Base-by-base conservation (phyloP, 441 rosid genomes). In the Aquilaria agallochum region DNA sequence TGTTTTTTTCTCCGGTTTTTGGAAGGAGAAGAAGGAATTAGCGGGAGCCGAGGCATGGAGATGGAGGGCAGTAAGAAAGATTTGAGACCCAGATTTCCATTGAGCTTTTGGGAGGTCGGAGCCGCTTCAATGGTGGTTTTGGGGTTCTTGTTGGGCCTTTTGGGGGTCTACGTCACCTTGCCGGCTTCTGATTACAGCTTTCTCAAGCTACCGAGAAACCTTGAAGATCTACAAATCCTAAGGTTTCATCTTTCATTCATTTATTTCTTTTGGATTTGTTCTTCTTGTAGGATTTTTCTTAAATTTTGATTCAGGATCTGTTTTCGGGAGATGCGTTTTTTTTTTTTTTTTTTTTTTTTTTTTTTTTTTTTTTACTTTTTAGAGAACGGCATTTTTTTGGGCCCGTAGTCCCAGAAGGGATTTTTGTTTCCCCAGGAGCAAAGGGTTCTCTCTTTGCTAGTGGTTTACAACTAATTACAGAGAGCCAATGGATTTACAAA, bases 111-210 rank as follows among this genome's bases (percentile, higher is more conserved):
- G 87, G 92, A 92, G 79, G 71, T 87, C 12, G 75, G 63, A 55
- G 74, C 61, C 68, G 92, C 88, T 55, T 71, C 77, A 42, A 56
- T 70, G 67, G 91, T 89, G 60, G 73, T 92, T 34, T 55, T 74
- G 10, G 85, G 83, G 6, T 88, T 88, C 45, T 66, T 72, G 0
- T 1, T 81, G n/a, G 82, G 91, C 9, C 81, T 90, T 53, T 47
- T 78, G 27, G 79, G 83, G 20, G 90, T 89, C 65, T 89, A 92
- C 65, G 74, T 84, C 44, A 87, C 98, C 81, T 74, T 89, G 90
- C 96, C 95, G 33, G 72, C 73, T 9, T 92, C 96, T 27, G 98
- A 92, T 78, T 92, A 92, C 59, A 86, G 92, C 74, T 88, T 89
- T 84, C 96, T 89, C 74, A 92, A 87, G 82, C 80, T 89, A 0